Base-by-base conservation (phyloP, 345 rosid species). In the Trapa incisa region DNA sequence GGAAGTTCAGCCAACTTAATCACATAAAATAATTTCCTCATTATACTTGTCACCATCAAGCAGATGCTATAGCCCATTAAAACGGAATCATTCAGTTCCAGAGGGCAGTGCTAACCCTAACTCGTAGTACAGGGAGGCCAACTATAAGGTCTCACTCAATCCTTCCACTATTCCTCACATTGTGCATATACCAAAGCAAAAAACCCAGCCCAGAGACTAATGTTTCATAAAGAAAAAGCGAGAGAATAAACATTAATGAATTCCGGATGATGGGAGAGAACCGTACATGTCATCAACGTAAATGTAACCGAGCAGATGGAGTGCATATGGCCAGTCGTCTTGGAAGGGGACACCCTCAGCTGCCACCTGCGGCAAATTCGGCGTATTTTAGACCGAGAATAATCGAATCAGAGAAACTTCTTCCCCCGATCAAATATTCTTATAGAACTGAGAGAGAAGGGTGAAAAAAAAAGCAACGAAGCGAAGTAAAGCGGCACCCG, bases 301-400 rank as follows among this genome's bases (percentile, higher is more conserved):
- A 47, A 82, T 70, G 73, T 86, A 80, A 60, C 86, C 94, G 2
- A 92, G 89, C 43, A 90, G 91, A 78, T 86, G 96, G 73, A 93
- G 80, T 8, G 78, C 78, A 68, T 86, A 94, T 62, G 96, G 97
- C 99, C 99, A 94, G n/a, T 94, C 93, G 63, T 81, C 90, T 54
- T 85, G 93, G 73, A 81, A 89, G 15, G 84, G 67, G 64, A 80
- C 48, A 56, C 96, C 96, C 57, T 91, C 95, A 6, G 87, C 75
- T 0, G 97, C 80, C 42, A 79, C 87, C 99, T 93, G 80, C 17
- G 47, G 48, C 15, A 38, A 57, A 47, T 3, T 29, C 35, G 33
- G 35, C 41, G 14, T 67, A 33, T 52, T 38, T 43, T 47, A 72
- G 71, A n/a, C 75, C 53, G 37, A 32, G 22, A 38, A 48, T 33